A percentile compares a stretch with the other conserved stretches of the same genome.
Evolutionary conservation across 345 rosid genomes (phyloP).

Genomic region (Populus alba): DNA sequence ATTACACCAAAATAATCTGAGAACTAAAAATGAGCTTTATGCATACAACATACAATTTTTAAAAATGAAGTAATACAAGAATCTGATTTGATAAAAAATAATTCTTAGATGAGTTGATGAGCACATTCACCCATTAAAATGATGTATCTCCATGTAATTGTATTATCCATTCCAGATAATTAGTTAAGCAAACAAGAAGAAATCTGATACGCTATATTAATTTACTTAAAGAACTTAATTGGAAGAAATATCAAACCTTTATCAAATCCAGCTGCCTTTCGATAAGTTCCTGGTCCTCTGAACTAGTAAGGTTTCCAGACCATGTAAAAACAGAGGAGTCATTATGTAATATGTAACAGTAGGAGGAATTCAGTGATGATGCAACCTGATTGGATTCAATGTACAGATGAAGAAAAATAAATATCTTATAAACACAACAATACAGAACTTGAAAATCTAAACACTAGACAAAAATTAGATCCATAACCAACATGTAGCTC

Average conservation of each 20-base stretch:
- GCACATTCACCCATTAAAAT: neutral
- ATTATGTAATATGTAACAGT: slow-evolving; percentile 86
- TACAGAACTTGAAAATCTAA: neutral
- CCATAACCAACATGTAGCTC: too few relatives aligned
- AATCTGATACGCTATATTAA: slow-evolving; percentile 5
- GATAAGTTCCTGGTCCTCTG: slow-evolving; percentile 78
- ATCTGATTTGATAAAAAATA: neutral
- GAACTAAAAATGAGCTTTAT: neutral
- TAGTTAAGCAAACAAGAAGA: neutral
- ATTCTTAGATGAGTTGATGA: neutral
- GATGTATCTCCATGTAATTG: neutral
- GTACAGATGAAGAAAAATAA: too few relatives aligned
- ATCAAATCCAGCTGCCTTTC: slow-evolving; percentile 96
- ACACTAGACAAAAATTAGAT: neutral
- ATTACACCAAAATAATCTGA: slow-evolving; percentile 5
- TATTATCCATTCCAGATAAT: neutral
- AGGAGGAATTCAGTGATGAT: slow-evolving; percentile 80
- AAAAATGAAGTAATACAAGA: neutral
- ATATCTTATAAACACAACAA: neutral
- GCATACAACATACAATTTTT: neutral
- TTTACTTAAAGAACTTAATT: slow-evolving; percentile 1
- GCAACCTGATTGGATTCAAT: slow-evolving; percentile 56
- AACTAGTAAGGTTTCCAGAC: slow-evolving; percentile 77
- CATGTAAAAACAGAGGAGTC: slow-evolving; percentile 79
- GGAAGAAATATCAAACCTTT: slow-evolving; percentile 52